Evolutionary conservation across 2,329 filamentous ascomycete species (phyloP), one percentile per base, ranked within the genome.

Genomic region (Penicillium italicum): DNA sequence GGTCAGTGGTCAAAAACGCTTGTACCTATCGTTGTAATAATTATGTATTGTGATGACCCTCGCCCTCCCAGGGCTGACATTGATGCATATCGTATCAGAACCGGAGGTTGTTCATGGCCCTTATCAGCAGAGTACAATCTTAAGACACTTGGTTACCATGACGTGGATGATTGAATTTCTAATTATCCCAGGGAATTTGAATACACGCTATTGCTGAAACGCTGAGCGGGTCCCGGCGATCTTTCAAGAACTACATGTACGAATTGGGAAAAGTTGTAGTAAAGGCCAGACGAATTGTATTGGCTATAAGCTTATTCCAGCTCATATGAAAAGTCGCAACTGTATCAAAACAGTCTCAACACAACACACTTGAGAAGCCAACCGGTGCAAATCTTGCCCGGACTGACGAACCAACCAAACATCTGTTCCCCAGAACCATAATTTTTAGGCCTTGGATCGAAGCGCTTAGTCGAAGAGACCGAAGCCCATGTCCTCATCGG

Each of bases 401-500:
- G 62, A 63, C 60, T 64, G 69, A 62, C 55, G 64, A 62, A 66
- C 64, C 63, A 63, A 63, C 64, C 68, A 71, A 68, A 70, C 58
- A 57, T 64, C 69, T 66, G 60, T 75, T 88, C 86, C 77, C 87
- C 87, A 79, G 88, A 85, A 87, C 81, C 87, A 81, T 79, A 81
- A 71, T 58, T 65, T 73, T 72, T 69, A 72, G 63, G 65, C 66
- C 59, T 53, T 55, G 36, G 45, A 24, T 36, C 51, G 65, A 64
- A 43, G 60, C 68, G 67, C 65, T 77, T 78, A 79, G 79, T 87
- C 85, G 82, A 87, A 87, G 60, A 87, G 83, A 82, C 85, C 85
- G 76, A 82, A 84, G 79, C 90, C 82, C 90, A 93, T 87, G 75
- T 87, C 85, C 70, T 87, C 84, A 71, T 87, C 85, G 63, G 82